Percentiles rank a stretch among this genome's conserved stretches.
Evolutionary conservation across 169 alveolate species (phyloP).

Genomic region (Condylostoma magnum): DNA sequence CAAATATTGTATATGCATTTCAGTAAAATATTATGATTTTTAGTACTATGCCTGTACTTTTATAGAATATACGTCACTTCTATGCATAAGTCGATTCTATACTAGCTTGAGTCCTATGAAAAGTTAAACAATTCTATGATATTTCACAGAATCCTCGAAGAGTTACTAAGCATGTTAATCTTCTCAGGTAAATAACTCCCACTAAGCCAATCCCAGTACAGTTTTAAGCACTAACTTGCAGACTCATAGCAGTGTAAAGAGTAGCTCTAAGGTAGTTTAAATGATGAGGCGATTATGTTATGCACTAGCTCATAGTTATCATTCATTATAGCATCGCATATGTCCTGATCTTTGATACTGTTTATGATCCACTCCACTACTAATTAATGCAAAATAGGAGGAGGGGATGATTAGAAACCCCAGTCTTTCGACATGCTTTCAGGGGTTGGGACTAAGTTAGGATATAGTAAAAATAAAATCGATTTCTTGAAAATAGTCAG

Average conservation of each 20-base stretch:
- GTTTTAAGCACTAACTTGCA: background rate
- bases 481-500: background rate
- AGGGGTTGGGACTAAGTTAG: background rate
- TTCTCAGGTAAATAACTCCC: background rate
- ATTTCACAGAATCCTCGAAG: background rate
- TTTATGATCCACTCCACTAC: conserved; percentile 12
- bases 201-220: conserved; percentile 17
- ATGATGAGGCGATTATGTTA: conserved; percentile 15
- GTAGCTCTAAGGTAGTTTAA: conserved; percentile 3
- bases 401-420: background rate
- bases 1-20: background rate
- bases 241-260: background rate
- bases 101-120: background rate
- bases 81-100: conserved; percentile 1
- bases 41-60: background rate
- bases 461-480: conserved; percentile 10
- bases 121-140: conserved; percentile 1
- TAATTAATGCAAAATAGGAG: conserved; percentile 1
- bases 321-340: background rate
- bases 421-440: conserved; percentile 5
- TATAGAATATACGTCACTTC: background rate
- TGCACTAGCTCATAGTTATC: conserved; percentile 1
- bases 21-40: background rate
- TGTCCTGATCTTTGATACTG: background rate
- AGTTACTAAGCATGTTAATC: background rate